phyloP scores from a whole-genome alignment of 2,329 filamentous ascomycete genomes.

The Alternaria consortialis region DNA sequence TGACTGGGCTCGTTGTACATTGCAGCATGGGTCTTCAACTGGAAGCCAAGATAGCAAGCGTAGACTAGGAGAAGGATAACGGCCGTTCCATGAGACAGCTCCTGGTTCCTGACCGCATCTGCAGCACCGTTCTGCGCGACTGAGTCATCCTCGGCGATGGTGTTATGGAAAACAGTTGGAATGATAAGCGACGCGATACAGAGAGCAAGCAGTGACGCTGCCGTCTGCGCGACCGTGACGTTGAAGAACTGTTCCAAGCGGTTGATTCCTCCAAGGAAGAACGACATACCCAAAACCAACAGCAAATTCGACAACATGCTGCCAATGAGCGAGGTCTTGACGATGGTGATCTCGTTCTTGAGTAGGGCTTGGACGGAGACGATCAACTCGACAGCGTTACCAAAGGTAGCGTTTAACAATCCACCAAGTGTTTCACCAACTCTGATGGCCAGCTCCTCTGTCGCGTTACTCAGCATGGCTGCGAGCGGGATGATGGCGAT shows the following conservation, averaged over 20 bases:
- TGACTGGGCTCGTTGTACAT: constrained; percentile 83
- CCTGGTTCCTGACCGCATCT: constrained; percentile 43
- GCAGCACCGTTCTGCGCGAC: constrained; percentile 17
- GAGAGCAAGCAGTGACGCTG: constrained; percentile 80
- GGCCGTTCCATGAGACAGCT: constrained; percentile 72
- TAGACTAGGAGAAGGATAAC: constrained; percentile 88
- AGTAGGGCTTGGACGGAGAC: constrained; percentile 84
- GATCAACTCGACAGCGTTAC: constrained; percentile 89
- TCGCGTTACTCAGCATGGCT: constrained; percentile 85
- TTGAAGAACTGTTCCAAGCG: constrained; percentile 89
- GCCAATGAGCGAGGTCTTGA: constrained; percentile 91
- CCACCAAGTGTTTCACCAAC: constrained; percentile 86
- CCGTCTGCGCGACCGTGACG: constrained; percentile 88
- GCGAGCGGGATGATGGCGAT: constrained; percentile 91
- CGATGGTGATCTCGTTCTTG: constrained; percentile 79
- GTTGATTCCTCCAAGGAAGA: constrained; percentile 85
- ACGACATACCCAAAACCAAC: constrained; percentile 89
- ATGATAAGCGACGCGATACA: constrained; percentile 86
- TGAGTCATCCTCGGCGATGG: constrained; percentile 39
- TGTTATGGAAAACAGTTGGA: constrained; percentile 77
- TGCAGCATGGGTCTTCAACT: constrained; percentile 82
- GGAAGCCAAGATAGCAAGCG: constrained; percentile 84
- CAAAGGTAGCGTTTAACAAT: constrained; percentile 89
- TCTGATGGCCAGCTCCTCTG: constrained; percentile 85
- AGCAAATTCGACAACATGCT: constrained; percentile 91